A percentile compares a stretch with the other conserved stretches of the same genome.
phyloP scores from a whole-genome alignment of 768 basidiomycete genomes.

The Daedaleopsis nitida region DNA sequence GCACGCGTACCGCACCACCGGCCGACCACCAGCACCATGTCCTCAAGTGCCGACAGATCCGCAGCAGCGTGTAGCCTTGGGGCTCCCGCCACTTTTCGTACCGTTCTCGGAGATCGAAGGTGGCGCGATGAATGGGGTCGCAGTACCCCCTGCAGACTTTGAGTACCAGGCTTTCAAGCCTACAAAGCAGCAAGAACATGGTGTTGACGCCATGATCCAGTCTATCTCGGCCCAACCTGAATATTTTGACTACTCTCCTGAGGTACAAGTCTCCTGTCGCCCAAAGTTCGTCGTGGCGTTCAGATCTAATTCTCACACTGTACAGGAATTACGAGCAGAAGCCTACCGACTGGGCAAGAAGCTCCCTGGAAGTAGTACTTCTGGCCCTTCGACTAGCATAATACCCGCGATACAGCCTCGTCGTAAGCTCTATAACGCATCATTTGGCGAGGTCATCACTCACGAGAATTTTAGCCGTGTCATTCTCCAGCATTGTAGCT shows the following conservation, averaged over 20 bases:
- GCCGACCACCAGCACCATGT: constrained; percentile 49
- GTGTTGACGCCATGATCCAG: constrained; percentile 15
- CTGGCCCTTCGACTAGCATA: too few relatives aligned
- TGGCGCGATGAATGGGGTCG: constrained; percentile 8
- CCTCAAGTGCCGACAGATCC: constrained; percentile 50
- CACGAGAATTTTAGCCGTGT: too few relatives aligned
- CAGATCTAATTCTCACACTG: not conserved
- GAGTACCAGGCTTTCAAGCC: constrained; percentile 13
- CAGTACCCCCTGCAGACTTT: constrained; percentile 1
- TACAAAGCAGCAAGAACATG: not conserved
- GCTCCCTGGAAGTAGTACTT: not conserved
- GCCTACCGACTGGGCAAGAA: constrained; percentile 20
- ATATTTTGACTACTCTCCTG: constrained; percentile 29
- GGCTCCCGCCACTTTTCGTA: constrained; percentile 54
- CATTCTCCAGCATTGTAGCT: constrained; percentile 18
- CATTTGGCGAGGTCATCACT: too few relatives aligned
- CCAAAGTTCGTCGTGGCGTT: not conserved
- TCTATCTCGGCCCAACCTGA: constrained; percentile 18
- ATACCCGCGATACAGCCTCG: too few relatives aligned
- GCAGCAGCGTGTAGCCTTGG: constrained; percentile 43
- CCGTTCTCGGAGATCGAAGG: constrained; percentile 33
- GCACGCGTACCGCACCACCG: constrained; percentile 46
- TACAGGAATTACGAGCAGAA: constrained; percentile 17
- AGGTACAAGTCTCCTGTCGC: constrained; percentile 14
- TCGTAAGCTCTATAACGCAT: too few relatives aligned